These are phyloP conservation scores for Penicillium lividum DNA, from an alignment of 495 filamentous ascomycete species.

Conservation along the genomic window DNA sequence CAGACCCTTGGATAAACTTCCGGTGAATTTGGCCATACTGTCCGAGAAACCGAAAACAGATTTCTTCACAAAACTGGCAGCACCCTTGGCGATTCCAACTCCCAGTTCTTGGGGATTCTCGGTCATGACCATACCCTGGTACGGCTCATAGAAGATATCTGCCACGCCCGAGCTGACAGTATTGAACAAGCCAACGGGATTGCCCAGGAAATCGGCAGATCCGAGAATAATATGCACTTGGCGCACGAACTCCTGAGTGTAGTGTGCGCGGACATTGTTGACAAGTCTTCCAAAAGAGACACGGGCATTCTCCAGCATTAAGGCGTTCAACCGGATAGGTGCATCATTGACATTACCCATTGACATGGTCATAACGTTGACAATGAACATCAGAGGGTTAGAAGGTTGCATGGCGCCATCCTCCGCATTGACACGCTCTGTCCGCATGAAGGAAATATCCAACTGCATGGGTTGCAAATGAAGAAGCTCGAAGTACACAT, in stretches of 20 bases:
- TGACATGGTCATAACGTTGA: constrained; percentile 98
- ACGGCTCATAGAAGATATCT: constrained; percentile 98
- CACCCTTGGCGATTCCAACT: constrained; percentile 91
- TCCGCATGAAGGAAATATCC: constrained; percentile 94
- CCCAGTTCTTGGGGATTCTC: constrained; percentile 93
- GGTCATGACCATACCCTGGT: constrained; percentile 95
- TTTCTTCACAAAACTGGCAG: constrained; percentile 96
- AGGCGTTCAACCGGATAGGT: constrained; percentile 84
- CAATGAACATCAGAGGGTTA: constrained; percentile 95
- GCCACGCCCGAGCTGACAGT: constrained; percentile 95
- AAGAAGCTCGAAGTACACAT: constrained; percentile 96
- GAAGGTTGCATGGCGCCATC: constrained; percentile 74
- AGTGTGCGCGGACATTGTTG: constrained; percentile 85
- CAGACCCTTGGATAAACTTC: constrained; percentile 93
- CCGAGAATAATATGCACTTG: constrained; percentile 96
- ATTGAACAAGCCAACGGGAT: constrained; percentile 96
- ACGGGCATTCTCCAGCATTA: constrained; percentile 94
- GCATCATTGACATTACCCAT: constrained; percentile 99
- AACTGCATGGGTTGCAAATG: constrained; percentile 98
- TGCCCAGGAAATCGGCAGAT: constrained; percentile 97
- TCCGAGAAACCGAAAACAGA: constrained; percentile 96
- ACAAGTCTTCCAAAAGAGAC: constrained; percentile 82
- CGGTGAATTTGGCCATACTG: constrained; percentile 93
- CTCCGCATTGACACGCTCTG: constrained; percentile 93
- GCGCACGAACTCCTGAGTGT: constrained; percentile 91